A percentile compares a stretch with the other conserved stretches of the same genome.
These are phyloP conservation scores for Microdochium bolleyi DNA, from an alignment of 2,329 filamentous ascomycete species.

Conservation along the genomic window DNA sequence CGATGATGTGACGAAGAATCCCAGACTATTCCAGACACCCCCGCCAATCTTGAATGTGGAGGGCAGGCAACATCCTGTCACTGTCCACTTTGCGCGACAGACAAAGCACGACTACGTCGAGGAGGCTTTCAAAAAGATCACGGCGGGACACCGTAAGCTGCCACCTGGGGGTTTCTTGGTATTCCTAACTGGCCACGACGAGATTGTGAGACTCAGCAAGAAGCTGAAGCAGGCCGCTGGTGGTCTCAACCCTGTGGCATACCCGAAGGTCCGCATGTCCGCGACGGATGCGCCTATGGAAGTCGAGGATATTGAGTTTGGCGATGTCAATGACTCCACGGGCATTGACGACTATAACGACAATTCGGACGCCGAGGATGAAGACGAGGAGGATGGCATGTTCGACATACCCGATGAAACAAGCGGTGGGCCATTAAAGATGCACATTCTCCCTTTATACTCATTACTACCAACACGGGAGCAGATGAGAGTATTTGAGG, in stretches of 20 bases:
- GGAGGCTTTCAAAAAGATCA: slow-evolving; percentile 82
- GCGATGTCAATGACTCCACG: slow-evolving; percentile 59
- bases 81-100: slow-evolving; percentile 75
- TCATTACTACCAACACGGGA: slow-evolving; percentile 86
- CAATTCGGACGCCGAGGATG: slow-evolving; percentile 46
- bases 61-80: slow-evolving; percentile 86
- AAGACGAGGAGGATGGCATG: slow-evolving; percentile 57
- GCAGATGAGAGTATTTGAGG: slow-evolving; percentile 84
- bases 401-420: slow-evolving; percentile 61
- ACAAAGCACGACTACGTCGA: slow-evolving; percentile 86
- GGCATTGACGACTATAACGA: slow-evolving; percentile 51
- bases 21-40: slow-evolving; percentile 64
- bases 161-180: slow-evolving; percentile 88
- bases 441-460: slow-evolving; percentile 90
- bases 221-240: slow-evolving; percentile 62
- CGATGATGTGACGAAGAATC: slow-evolving; percentile 82
- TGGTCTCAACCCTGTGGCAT: slow-evolving; percentile 45
- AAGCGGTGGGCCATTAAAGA: slow-evolving; percentile 57
- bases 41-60: slow-evolving; percentile 86
- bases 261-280: slow-evolving; percentile 65
- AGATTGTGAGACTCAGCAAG: slow-evolving; percentile 80
- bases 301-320: slow-evolving; percentile 80
- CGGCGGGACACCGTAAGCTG: slow-evolving; percentile 79
- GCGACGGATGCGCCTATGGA: slow-evolving; percentile 74
- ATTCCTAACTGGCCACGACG: slow-evolving; percentile 88